phyloP scores from a whole-genome alignment of 768 basidiomycete species.

The Tylopilus rubrobrunneus region DNA sequence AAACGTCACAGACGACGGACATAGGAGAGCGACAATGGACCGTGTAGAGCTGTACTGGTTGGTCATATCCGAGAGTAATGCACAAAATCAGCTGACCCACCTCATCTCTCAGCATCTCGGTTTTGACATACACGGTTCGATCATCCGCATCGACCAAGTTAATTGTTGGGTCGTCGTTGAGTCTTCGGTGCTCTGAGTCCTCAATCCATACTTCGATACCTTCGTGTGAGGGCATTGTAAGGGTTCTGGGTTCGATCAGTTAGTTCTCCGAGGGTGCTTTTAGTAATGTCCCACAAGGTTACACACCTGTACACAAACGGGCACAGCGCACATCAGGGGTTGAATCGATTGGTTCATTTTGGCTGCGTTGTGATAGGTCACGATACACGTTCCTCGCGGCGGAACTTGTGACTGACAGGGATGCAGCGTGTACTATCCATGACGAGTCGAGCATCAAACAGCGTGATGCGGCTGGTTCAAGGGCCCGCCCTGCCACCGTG shows the following conservation, averaged over 20 bases:
- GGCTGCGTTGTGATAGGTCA: background rate
- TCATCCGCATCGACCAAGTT: conserved; percentile 8
- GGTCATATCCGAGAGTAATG: background rate
- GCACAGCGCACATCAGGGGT: background rate
- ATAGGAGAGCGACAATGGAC: conserved; percentile 15
- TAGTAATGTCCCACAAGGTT: background rate
- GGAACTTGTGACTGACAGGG: background rate
- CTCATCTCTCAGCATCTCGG: conserved; percentile 7
- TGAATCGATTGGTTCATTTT: background rate
- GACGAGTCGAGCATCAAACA: no score
- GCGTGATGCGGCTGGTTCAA: no score
- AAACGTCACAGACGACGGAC: conserved; percentile 18
- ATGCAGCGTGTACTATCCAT: no score
- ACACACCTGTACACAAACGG: conserved; percentile 7
- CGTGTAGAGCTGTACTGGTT: conserved; percentile 6
- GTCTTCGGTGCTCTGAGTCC: conserved; percentile 7
- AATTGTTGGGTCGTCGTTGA: conserved; percentile 4
- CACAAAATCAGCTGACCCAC: background rate
- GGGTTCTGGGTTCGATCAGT: background rate
- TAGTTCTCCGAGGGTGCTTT: background rate
- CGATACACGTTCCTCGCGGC: background rate
- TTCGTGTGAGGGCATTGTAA: conserved; percentile 14
- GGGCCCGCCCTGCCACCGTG: background rate
- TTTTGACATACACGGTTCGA: conserved; percentile 7
- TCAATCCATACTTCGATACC: conserved; percentile 18